phyloP scores from a whole-genome alignment of 2,329 filamentous ascomycete species.

The Epichloe elymi region DNA sequence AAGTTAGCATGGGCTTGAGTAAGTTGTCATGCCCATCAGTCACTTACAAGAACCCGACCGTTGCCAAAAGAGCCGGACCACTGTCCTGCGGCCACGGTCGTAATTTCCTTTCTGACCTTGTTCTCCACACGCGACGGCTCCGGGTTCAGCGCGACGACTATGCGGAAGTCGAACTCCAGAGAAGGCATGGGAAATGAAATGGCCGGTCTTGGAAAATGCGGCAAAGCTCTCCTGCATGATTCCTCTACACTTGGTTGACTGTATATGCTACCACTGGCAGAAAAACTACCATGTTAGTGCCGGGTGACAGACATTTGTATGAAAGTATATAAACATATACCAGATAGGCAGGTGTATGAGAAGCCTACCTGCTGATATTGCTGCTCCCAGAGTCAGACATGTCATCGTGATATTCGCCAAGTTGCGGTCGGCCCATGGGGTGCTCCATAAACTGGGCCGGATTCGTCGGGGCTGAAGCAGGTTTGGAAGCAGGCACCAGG shows the following conservation, averaged over 20 bases:
- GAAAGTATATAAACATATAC: too few relatives aligned
- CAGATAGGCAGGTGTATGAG: neutral
- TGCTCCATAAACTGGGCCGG: conserved; percentile 1
- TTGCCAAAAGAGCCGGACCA: conserved; percentile 37
- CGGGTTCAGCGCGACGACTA: conserved; percentile 32
- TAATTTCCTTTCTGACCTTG: conserved; percentile 34
- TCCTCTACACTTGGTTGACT: conserved; percentile 22
- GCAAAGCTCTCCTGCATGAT: conserved; percentile 23
- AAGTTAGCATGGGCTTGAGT: conserved; percentile 7
- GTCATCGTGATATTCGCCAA: conserved; percentile 5
- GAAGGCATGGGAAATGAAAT: conserved; percentile 31
- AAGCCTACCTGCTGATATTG: conserved; percentile 6
- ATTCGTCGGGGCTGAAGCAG: neutral
- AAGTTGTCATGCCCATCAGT: neutral
- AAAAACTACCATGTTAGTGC: neutral
- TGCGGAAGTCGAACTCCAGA: conserved; percentile 36
- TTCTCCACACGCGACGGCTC: conserved; percentile 29
- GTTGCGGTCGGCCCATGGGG: neutral
- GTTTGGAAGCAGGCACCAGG: conserved; percentile 1
- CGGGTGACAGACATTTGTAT: too few relatives aligned
- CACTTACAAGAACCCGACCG: conserved; percentile 31
- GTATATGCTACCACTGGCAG: conserved; percentile 3
- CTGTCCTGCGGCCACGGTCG: conserved; percentile 31
- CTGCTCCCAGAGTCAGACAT: conserved; percentile 8
- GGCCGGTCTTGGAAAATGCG: conserved; percentile 28